Base-by-base conservation (phyloP, 1,284 basidiomycete species). In the Pseudozyma tsukubaensis region DNA sequence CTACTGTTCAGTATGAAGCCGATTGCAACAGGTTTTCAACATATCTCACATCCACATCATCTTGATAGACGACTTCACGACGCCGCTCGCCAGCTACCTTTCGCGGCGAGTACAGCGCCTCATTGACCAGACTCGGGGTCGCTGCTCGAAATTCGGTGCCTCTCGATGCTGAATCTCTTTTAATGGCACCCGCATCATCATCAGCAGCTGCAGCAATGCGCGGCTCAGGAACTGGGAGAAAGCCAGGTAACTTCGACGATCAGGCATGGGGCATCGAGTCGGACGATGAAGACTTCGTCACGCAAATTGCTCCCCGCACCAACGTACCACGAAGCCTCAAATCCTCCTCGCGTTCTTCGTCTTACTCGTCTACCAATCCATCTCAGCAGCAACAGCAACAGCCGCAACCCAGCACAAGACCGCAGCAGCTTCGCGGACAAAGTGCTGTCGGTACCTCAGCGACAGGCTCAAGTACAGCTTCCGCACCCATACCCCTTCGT, bases 271-370 rank as follows among this genome's bases (percentile, higher is more conserved):
- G 72, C 12, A 74, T 81, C 34, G 72, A 81, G 24, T 83, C 81
- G 24, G 82, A 83, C 54, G 82, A 83, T 48, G 82, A 83, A n/a
- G 80, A 83, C 50, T 83, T 83, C 62, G 81, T 81, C 45, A 57
- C 75, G 19, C 74, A 70, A 18, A 59, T 80, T 14, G 66, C 67
- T 11, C 73, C 69, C 0, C 54, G 67, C 19, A 64, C 73, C 18
- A 70, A 71, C 19, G 63, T 72, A 3, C 67, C 70, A 36, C 65
- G 62, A 12, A 69, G 68, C n/a, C 63, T 62, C 47, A 71, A 58
- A 18, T 45, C 59, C 2, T 48, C 60, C 13, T 62, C 64, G 14
- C 58, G 65, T 24, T 72, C 70, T 43, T 68, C 70, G 21, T 67
- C 73, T 5, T 69, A 61, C 39, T 65, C 59, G 18, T 59, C 59